Evolutionary conservation across 148 eudicot genomes (phyloP).

Genomic region (Camellia sinensis): DNA sequence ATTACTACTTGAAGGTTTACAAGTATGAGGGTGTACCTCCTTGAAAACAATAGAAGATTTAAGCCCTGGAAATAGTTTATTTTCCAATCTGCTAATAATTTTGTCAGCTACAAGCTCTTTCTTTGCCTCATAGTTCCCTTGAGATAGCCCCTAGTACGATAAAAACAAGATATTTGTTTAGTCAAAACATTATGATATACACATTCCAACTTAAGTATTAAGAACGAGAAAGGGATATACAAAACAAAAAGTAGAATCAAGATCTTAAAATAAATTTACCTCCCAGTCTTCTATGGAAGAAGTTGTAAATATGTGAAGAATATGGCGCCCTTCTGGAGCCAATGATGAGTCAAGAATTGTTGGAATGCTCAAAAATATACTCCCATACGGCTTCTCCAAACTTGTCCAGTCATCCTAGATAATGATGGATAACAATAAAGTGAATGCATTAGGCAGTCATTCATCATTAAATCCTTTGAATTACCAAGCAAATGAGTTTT

Average conservation of each 20-base stretch:
- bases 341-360: constrained; percentile 85
- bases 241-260: constrained; percentile 4
- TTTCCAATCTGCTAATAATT: constrained; percentile 85
- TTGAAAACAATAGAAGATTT: constrained; percentile 69
- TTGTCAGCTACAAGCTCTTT: constrained; percentile 81
- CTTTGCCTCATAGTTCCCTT: constrained; percentile 65
- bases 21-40: constrained; percentile 47
- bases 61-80: constrained; percentile 87
- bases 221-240: background rate
- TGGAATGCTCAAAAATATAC: constrained; percentile 98
- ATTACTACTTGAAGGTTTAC: background rate
- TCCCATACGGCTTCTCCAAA: constrained; percentile 80
- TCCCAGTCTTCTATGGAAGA: constrained; percentile 91
- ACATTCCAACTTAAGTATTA: background rate
- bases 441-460: background rate
- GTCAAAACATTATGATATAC: background rate
- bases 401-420: constrained; percentile 71
- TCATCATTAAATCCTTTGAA: constrained; percentile 2
- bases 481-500: background rate
- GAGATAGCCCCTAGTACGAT: constrained; percentile 64
- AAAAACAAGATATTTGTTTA: background rate
- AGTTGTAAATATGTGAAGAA: constrained; percentile 91
- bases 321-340: constrained; percentile 89
- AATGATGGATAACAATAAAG: constrained; percentile 13
- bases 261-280: constrained; percentile 36